Evolutionary conservation across 164 flowering plant genomes (phyloP).

Genomic region (Aristolochia contorta): DNA sequence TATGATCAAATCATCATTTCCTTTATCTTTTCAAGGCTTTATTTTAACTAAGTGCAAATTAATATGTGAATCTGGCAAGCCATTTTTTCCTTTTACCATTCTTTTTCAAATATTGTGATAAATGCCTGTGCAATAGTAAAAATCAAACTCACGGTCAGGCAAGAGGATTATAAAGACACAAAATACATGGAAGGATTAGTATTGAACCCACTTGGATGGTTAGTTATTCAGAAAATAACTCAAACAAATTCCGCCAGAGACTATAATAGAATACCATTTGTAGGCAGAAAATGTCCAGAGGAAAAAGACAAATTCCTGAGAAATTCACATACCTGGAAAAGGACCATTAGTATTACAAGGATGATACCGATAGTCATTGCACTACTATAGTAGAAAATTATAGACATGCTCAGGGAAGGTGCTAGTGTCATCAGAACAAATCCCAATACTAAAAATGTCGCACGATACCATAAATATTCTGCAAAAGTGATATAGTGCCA

Average conservation of each 20-base stretch:
- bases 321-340: slow-evolving; percentile 60
- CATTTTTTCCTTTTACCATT: too few relatives aligned
- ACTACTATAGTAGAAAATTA: slow-evolving; percentile 72
- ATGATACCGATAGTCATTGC: slow-evolving; percentile 79
- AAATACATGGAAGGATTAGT: neutral
- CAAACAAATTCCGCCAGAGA: neutral
- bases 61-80: too few relatives aligned
- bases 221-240: neutral
- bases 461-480: slow-evolving; percentile 55
- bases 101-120: too few relatives aligned
- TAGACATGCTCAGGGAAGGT: slow-evolving; percentile 52
- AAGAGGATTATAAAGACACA: neutral
- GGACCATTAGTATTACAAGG: slow-evolving; percentile 73
- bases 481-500: slow-evolving; percentile 19
- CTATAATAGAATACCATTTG: neutral
- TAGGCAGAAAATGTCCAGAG: neutral
- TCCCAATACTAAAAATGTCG: slow-evolving; percentile 53
- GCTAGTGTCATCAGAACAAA: slow-evolving; percentile 46
- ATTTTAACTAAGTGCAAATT: too few relatives aligned
- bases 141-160: neutral
- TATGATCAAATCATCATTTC: too few relatives aligned
- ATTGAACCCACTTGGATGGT: neutral
- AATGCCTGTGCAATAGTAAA: too few relatives aligned
- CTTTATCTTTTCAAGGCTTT: too few relatives aligned
- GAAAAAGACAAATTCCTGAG: too few relatives aligned